Evolutionary conservation across 2,329 filamentous ascomycete genomes (phyloP).

Genomic region (Blastomyces gilchristii): DNA sequence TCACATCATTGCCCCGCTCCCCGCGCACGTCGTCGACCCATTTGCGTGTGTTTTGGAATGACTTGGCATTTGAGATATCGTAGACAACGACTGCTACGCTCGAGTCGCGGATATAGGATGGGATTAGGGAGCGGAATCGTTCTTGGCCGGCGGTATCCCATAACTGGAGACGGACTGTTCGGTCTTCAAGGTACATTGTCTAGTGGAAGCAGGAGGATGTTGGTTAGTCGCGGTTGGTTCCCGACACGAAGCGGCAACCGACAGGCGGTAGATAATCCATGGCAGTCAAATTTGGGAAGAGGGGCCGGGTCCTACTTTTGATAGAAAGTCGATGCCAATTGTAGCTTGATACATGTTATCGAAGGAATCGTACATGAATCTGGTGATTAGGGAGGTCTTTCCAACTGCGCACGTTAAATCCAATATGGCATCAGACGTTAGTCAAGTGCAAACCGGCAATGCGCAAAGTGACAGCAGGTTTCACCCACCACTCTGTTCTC

Average conservation of each 20-base stretch:
- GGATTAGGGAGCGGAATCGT: slow-evolving; percentile 91
- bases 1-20: slow-evolving; percentile 95
- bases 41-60: slow-evolving; percentile 97
- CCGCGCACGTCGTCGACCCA: slow-evolving; percentile 98
- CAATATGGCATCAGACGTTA: slow-evolving; percentile 7
- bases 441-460: slow-evolving; percentile 1
- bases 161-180: slow-evolving; percentile 90
- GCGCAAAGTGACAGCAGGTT: slow-evolving; percentile 11
- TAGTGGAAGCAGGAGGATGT: slow-evolving; percentile 26
- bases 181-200: slow-evolving; percentile 99
- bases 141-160: slow-evolving; percentile 99
- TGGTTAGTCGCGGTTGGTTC: background rate
- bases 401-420: slow-evolving; percentile 53
- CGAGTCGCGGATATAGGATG: slow-evolving; percentile 96
- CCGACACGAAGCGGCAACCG: background rate
- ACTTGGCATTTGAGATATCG: slow-evolving; percentile 94
- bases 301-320: slow-evolving; percentile 56
- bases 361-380: slow-evolving; percentile 99
- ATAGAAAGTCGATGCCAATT: slow-evolving; percentile 98
- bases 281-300: background rate
- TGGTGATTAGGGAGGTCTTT: slow-evolving; percentile 96
- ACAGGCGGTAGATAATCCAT: background rate
- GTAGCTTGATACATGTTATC: slow-evolving; percentile 99
- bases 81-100: slow-evolving; percentile 98
- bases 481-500: slow-evolving; percentile 86